Evolutionary conservation across 345 rosid species (phyloP), one percentile per base, ranked within the genome.

Genomic region (Luvunga scandens): DNA sequence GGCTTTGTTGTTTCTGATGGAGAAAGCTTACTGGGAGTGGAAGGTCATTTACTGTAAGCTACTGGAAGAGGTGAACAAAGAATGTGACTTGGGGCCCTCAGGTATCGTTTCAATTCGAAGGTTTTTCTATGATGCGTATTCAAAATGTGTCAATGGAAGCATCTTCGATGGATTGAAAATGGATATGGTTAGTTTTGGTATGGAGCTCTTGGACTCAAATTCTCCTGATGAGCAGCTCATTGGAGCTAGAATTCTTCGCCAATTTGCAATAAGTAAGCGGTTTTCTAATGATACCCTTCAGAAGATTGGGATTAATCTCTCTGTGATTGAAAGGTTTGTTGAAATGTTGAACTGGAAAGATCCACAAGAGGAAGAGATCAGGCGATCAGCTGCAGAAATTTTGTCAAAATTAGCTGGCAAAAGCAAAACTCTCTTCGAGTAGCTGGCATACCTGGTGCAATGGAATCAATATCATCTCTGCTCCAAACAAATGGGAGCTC

Each of bases 321-420:
- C 83, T 0, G 92, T 88, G 25, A 87, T 95, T 5, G 98, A 93
- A 81, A 82, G 97, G 81, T 82, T 91, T 48, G 92, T 93, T 18
- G 98, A 95, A 87, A 92, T 93, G 90, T 71, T 93, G 89, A 95
- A 95, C 76, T 95, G 98, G 98, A 95, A 92, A 83, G 94, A 90
- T 80, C 89, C 84, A n/a, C 88, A 84, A 72, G 95, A 93, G 86
- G 95, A 93, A 81, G 98, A 89, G 84, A 90, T 90, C 75, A 88
- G 98, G 80, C 77, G 56, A 80, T 90, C 88, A 59, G 89, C 98
- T 1, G 97, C 94, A 2, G 97, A 93, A 69, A 88, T 93, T 67
- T 81, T 95, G 50, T 86, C 97, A 12, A 90, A 85, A 75, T 82
- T 95, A 4, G 94, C 94, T 0, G 89, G 97, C 4, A 92, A 87